phyloP scores from a whole-genome alignment of 768 basidiomycete species.

The Trametes elegans region DNA sequence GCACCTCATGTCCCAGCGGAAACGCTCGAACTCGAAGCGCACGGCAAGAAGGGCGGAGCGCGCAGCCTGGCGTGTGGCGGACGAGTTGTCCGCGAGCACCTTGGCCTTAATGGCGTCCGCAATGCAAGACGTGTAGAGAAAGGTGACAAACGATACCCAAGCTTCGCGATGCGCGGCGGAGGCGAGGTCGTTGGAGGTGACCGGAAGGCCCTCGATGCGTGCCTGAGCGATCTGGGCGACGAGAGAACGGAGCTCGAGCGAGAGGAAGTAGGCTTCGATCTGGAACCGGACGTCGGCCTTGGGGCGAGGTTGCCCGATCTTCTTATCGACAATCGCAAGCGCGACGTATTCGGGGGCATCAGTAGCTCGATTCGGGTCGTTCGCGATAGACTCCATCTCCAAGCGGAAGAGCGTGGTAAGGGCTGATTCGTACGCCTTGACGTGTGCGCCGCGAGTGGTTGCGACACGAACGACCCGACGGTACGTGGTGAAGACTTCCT shows the following conservation, averaged over 20 bases:
- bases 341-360: conserved; percentile 29
- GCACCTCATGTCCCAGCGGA: conserved; percentile 24
- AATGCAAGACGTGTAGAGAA: conserved; percentile 28
- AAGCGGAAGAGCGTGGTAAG: conserved; percentile 32
- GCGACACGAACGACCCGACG: conserved; percentile 25
- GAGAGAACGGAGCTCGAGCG: conserved; percentile 34
- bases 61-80: conserved; percentile 30
- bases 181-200: background rate
- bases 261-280: conserved; percentile 34
- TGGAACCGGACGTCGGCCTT: conserved; percentile 34
- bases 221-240: conserved; percentile 32
- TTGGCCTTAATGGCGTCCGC: conserved; percentile 27
- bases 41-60: conserved; percentile 21
- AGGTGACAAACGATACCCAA: conserved; percentile 25
- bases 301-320: conserved; percentile 36
- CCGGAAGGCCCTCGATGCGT: conserved; percentile 20
- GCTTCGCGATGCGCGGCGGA: conserved; percentile 9
- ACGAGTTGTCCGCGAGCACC: conserved; percentile 23
- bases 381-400: conserved; percentile 26
- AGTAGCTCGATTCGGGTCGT: conserved; percentile 20
- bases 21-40: conserved; percentile 28
- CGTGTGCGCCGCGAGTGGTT: conserved; percentile 30
- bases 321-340: conserved; percentile 27
- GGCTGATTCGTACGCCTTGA: conserved; percentile 34
- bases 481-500: conserved; percentile 26